A percentile compares a stretch with the other conserved stretches of the same genome.
phyloP scores from a whole-genome alignment of 192 early-diverging fungal species.

The Coemansia furcata region DNA sequence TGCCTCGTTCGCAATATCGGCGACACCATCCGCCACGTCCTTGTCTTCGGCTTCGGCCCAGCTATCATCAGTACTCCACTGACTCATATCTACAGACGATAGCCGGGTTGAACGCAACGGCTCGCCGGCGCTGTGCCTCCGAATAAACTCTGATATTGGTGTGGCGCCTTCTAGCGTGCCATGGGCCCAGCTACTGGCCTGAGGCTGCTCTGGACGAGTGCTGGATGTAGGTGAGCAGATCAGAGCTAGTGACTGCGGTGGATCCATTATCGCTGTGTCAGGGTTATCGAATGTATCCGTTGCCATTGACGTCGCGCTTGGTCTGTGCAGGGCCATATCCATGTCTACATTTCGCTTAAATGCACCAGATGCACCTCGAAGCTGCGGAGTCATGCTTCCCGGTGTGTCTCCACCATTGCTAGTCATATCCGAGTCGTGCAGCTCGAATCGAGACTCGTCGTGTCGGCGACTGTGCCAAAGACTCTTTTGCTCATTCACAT shows the following conservation, averaged over 20 bases:
- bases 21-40: background rate
- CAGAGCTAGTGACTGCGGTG: conserved; percentile 5
- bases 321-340: background rate
- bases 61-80: background rate
- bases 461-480: conserved; percentile 34
- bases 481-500: conserved; percentile 24
- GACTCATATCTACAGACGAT: background rate
- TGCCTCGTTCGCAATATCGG: background rate
- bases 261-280: background rate
- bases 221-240: conserved; percentile 7
- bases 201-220: background rate
- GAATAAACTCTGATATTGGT: background rate
- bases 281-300: background rate
- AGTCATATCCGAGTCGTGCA: conserved; percentile 33
- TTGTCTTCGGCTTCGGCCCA: conserved; percentile 13
- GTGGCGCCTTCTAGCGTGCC: background rate
- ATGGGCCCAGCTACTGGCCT: background rate
- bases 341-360: background rate
- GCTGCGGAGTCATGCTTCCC: conserved; percentile 7
- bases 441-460: conserved; percentile 36
- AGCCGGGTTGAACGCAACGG: background rate
- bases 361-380: background rate
- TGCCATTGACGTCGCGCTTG: background rate
- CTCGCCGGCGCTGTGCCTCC: conserved; percentile 27
- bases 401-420: conserved; percentile 29